Base-by-base conservation (phyloP, 768 basidiomycete genomes). In the Rhizopogon vesiculosus region DNA sequence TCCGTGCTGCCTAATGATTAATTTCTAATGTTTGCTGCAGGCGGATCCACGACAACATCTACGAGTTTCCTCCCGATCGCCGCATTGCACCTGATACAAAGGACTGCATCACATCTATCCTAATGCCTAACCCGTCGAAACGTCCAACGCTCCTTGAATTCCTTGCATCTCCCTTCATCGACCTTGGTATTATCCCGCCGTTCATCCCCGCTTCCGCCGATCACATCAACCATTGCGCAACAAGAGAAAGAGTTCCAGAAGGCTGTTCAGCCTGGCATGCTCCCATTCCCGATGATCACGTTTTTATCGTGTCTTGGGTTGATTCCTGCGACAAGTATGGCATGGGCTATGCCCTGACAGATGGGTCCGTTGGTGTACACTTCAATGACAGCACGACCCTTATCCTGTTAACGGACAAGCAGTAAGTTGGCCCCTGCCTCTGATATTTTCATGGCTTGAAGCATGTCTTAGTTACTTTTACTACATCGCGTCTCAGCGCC, bases 311-410 rank as follows among this genome's bases (percentile, higher is more conserved):
- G 3, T 91, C 91, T n/a, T 98, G 97, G 97, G 89, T 98, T 41
- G 97, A 98, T 70, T 98, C 98, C 67, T 96, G 93, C 69, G 92
- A 94, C 72, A 98, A 98, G 77, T 99, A 98, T 71, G 97, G 96
- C n/a, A 98, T 98, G 91, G 97, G 96, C 1, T 98, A 97, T 69
- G 93, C 93, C 3, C 76, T 98, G 65, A 96, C 93, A n/a, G 94
- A 99, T 65, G 94, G 96, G 3, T 89, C 90, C 19, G 87, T 98
- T 45, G 93, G 93, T 5, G 92, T 98, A 19, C 87, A 98, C 72
- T 99, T 97, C 75, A 98, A 98, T 64, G 97, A 99, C 69, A 93
- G 89, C 66, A 92, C 93, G 15, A 88, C 82, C 31, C 67, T 97
- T 59, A 82, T 97, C 33, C 74, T 98, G 59, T 83, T 91, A 40